Percentiles rank a stretch among this genome's conserved stretches.
These are phyloP conservation scores for Sporobolomyces roseus DNA, from an alignment of 768 basidiomycete genomes.

Conservation along the genomic window DNA sequence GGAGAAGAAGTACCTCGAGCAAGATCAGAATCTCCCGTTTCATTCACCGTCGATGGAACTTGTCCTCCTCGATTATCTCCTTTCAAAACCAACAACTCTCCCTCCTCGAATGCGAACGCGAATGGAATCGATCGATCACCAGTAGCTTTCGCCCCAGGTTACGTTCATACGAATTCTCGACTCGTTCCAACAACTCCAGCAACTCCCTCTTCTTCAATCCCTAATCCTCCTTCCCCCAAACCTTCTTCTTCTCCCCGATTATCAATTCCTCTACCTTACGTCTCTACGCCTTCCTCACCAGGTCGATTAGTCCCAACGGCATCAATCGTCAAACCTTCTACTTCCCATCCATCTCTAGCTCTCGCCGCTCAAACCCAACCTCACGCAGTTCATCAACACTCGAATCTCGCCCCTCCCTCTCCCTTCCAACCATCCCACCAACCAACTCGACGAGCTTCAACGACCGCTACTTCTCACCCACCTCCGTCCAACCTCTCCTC, in stretches of 20 bases:
- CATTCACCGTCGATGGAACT: constrained; percentile 8
- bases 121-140: constrained; percentile 10
- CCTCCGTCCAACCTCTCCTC: not conserved
- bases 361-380: not conserved
- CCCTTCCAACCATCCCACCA: too few species aligned
- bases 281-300: not conserved
- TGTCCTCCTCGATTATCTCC: not conserved
- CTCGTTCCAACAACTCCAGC: constrained; percentile 1
- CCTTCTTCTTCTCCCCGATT: constrained; percentile 4
- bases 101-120: not conserved
- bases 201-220: not conserved
- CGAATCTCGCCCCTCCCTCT: not conserved
- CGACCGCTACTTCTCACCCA: not conserved
- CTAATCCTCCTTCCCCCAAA: not conserved
- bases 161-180: constrained; percentile 20
- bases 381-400: not conserved
- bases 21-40: constrained; percentile 8
- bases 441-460: constrained; percentile 9
- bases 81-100: not conserved
- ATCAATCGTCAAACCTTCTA: constrained; percentile 15
- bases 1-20: not conserved
- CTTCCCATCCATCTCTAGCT: not conserved
- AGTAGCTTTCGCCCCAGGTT: constrained; percentile 15
- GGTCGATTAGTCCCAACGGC: constrained; percentile 12
- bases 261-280: constrained; percentile 12